Conservation (phyloP, 2,329 filamentous ascomycete genomes). For the Aspergillus quadrilineatus region DNA sequence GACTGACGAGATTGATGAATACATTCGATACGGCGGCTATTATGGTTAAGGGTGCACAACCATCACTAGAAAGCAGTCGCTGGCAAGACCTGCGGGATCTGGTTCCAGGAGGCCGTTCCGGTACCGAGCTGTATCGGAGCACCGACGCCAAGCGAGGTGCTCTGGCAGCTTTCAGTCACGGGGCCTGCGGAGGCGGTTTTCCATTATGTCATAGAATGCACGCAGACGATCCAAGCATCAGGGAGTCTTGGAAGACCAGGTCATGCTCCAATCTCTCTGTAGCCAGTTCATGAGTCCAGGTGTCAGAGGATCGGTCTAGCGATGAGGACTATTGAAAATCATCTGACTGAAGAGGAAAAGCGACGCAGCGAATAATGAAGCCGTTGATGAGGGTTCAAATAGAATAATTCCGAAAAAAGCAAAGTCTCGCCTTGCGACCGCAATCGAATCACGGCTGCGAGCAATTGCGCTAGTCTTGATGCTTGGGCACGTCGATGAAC, state of each 20-base stretch:
- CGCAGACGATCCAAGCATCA: conserved; percentile 13
- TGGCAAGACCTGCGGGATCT: neutral
- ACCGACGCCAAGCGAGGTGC: conserved; percentile 4
- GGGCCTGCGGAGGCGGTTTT: conserved; percentile 18
- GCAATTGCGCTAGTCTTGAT: conserved; percentile 6
- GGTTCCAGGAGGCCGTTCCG: neutral
- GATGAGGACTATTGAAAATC: neutral
- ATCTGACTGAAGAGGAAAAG: conserved; percentile 4
- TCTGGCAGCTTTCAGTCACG: conserved; percentile 17
- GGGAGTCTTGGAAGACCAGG: too few relatives aligned
- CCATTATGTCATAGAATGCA: conserved; percentile 28
- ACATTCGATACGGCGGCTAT: too few relatives aligned
- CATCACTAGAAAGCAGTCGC: too few relatives aligned
- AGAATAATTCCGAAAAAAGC: conserved; percentile 9
- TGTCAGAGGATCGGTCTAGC: neutral
- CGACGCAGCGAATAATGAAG: neutral
- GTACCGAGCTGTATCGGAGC: neutral
- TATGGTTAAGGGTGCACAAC: too few relatives aligned
- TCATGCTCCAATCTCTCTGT: too few relatives aligned
- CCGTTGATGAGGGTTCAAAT: conserved; percentile 2
- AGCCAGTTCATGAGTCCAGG: neutral
- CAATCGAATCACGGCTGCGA: conserved; percentile 8
- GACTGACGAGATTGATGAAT: too few relatives aligned
- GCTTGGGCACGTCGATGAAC: neutral
- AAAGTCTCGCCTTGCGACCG: conserved; percentile 10